Conservation (phyloP, 192 early-diverging fungal species). For the Mortierella claussenii region DNA sequence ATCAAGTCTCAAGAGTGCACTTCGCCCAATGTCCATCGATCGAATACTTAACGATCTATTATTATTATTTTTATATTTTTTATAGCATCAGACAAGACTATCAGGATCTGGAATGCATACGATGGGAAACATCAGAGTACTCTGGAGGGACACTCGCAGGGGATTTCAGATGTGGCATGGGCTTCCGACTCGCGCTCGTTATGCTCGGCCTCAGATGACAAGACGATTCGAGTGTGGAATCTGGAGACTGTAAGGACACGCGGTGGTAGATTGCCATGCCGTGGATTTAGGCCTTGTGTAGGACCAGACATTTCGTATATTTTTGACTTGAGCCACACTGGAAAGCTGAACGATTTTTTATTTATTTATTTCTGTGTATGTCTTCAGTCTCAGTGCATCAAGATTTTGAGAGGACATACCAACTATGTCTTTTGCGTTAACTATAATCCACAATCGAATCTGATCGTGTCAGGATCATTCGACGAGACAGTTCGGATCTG, state of each 20-base stretch:
- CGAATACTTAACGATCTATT: no score
- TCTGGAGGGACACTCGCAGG: constrained; percentile 89
- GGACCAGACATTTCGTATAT: no score
- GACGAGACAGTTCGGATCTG: constrained; percentile 97
- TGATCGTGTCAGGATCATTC: constrained; percentile 97
- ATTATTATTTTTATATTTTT: not conserved
- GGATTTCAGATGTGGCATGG: constrained; percentile 98
- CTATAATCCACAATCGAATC: constrained; percentile 92
- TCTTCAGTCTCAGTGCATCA: constrained; percentile 70
- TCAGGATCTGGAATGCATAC: constrained; percentile 92
- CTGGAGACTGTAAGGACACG: constrained; percentile 72
- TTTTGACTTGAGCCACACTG: no score
- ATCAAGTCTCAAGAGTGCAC: no score
- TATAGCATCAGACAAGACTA: constrained; percentile 93
- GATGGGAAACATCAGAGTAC: constrained; percentile 88
- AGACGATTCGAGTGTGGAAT: constrained; percentile 93
- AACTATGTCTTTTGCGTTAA: constrained; percentile 99
- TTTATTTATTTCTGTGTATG: not conserved
- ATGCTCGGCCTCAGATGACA: constrained; percentile 95
- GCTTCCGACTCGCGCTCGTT: constrained; percentile 89
- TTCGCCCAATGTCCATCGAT: no score
- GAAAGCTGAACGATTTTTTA: no score
- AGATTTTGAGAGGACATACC: constrained; percentile 89
- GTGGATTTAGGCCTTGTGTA: no score
- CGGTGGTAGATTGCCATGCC: no score